A percentile compares a stretch with the other conserved stretches of the same genome.
phyloP scores from a whole-genome alignment of 441 rosid genomes.

The Hura crepitans region DNA sequence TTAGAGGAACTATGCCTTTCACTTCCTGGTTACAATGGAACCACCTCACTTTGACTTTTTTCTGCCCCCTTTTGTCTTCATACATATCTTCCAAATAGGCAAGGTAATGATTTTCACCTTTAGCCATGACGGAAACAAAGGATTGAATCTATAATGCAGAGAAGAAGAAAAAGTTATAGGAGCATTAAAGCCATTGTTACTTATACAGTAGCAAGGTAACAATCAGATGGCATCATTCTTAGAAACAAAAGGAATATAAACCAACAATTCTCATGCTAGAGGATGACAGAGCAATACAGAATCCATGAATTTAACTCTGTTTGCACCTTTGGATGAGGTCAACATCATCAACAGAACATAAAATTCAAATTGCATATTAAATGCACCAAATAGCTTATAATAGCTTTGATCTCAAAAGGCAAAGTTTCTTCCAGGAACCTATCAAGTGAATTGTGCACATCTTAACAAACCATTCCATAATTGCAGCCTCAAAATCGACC shows the following conservation, averaged over 20 bases:
- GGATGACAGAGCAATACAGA: background rate
- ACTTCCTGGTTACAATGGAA: conserved; percentile 90
- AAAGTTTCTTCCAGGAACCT: background rate
- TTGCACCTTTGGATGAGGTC: background rate
- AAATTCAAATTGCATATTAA: background rate
- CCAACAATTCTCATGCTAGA: background rate
- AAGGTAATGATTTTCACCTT: conserved; percentile 71
- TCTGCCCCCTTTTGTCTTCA: conserved; percentile 88
- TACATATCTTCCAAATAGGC: conserved; percentile 98
- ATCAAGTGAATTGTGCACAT: background rate
- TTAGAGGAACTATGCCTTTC: conserved; percentile 59
- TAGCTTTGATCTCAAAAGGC: background rate
- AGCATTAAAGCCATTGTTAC: conserved; percentile 4
- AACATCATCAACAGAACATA: background rate
- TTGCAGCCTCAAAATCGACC: background rate
- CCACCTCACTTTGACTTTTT: conserved; percentile 96
- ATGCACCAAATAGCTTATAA: background rate
- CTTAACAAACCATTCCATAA: background rate
- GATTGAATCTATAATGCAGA: conserved; percentile 63
- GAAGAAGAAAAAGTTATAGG: conserved; percentile 15
- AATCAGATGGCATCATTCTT: background rate
- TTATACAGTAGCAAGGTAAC: background rate
- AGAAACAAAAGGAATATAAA: background rate
- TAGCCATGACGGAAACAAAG: conserved; percentile 91
- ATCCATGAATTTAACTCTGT: background rate